Conservation (phyloP, 106 monocot species). For the Dendrobium officinale region DNA sequence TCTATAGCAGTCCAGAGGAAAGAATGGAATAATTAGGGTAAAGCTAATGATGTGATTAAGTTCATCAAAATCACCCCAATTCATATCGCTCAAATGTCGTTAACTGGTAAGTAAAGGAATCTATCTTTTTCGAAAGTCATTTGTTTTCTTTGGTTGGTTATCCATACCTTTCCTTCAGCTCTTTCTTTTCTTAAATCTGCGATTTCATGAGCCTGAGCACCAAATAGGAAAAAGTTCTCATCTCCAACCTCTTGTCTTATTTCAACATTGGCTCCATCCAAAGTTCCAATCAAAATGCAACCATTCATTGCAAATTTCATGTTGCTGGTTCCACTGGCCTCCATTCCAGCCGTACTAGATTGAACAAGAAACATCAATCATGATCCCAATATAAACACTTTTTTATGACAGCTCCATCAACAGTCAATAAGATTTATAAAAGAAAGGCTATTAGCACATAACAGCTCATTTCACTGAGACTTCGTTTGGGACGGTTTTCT, state of each 20-base stretch:
- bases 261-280: slow-evolving; percentile 98
- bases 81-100: neutral
- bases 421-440: neutral
- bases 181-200: slow-evolving; percentile 78
- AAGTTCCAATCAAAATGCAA: slow-evolving; percentile 92
- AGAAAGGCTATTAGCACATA: neutral
- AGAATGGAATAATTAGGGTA: neutral
- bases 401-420: neutral
- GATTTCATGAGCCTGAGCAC: slow-evolving; percentile 91
- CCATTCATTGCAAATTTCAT: slow-evolving; percentile 99
- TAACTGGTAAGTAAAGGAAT: neutral
- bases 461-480: too few relatives aligned
- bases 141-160: slow-evolving; percentile 1
- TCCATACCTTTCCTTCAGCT: slow-evolving; percentile 80
- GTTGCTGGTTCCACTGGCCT: slow-evolving; percentile 98
- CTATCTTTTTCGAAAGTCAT: neutral
- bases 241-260: slow-evolving; percentile 96
- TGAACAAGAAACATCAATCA: neutral
- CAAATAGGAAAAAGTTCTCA: slow-evolving; percentile 95
- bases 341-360: slow-evolving; percentile 96
- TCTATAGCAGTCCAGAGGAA: neutral
- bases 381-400: neutral
- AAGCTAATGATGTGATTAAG: neutral
- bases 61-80: neutral
- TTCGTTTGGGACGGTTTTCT: too few relatives aligned